These are phyloP conservation scores for Cadophora luteo-olivacea DNA, from an alignment of 2,329 filamentous ascomycete genomes.

Conservation along the genomic window DNA sequence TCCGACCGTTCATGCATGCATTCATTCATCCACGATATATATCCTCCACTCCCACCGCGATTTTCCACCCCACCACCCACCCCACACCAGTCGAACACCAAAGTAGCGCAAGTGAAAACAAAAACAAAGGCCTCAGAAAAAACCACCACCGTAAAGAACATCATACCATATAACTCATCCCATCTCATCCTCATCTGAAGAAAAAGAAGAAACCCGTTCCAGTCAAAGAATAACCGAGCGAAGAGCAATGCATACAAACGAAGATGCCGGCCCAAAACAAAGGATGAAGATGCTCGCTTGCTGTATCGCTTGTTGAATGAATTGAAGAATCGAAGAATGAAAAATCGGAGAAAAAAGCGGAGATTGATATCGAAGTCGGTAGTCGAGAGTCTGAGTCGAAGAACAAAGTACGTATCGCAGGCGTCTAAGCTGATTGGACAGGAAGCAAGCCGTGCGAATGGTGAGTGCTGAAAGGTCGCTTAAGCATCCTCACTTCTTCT, in stretches of 20 bases:
- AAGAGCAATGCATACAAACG: not conserved
- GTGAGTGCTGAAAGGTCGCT: not conserved
- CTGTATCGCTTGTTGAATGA: not conserved
- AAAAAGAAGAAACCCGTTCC: not conserved
- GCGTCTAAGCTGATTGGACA: not conserved
- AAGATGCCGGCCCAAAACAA: not conserved
- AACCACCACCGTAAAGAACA: not conserved
- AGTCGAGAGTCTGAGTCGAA: not conserved
- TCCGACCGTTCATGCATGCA: not conserved
- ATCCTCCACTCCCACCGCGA: not conserved
- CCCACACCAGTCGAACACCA: too few species aligned
- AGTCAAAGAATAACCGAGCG: not conserved
- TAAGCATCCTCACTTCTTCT: slow-evolving; percentile 28
- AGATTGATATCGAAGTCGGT: not conserved
- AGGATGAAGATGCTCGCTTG: not conserved
- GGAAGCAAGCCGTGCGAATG: not conserved
- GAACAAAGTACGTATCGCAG: not conserved
- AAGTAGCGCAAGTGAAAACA: too few species aligned
- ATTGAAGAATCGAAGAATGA: not conserved
- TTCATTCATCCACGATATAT: not conserved
- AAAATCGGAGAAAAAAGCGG: too few species aligned
- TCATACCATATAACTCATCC: not conserved
- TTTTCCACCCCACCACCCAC: not conserved
- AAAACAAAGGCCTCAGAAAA: too few species aligned
- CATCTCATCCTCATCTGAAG: not conserved